phyloP scores from a whole-genome alignment of 208 protist genomes.

The Porcisia hertigi region DNA sequence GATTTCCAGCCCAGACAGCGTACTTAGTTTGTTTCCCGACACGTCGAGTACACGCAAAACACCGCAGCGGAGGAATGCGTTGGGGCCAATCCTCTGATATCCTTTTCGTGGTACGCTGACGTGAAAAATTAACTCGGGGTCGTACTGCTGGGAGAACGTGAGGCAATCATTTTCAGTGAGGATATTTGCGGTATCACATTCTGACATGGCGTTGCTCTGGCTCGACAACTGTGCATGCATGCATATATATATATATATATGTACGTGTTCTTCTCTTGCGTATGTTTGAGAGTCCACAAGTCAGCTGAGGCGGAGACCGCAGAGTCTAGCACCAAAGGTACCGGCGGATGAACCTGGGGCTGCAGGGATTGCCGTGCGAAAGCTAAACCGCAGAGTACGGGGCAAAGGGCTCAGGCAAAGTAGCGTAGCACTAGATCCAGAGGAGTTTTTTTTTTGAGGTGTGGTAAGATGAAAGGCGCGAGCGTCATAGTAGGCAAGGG shows the following conservation, averaged over 20 bases:
- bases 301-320: not conserved
- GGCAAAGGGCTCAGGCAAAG: not conserved
- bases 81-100: constrained; percentile 28
- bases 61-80: constrained; percentile 43
- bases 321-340: not conserved
- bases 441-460: not conserved
- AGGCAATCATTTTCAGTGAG: constrained; percentile 53
- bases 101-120: constrained; percentile 28
- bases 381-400: not conserved
- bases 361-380: not conserved
- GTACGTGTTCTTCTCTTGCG: not conserved
- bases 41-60: constrained; percentile 64
- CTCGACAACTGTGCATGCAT: not conserved
- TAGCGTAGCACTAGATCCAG: not conserved
- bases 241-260: not conserved
- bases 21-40: constrained; percentile 57
- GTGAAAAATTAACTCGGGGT: constrained; percentile 49
- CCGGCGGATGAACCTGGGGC: not conserved
- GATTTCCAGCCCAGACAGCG: constrained; percentile 49
- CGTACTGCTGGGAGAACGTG: constrained; percentile 63
- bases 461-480: too few species aligned
- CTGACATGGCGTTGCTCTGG: not conserved
- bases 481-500: not conserved
- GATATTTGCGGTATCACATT: not conserved
- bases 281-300: not conserved